These are phyloP conservation scores for Bruguiera parviflora DNA, from an alignment of 345 rosid genomes.

Conservation along the genomic window DNA sequence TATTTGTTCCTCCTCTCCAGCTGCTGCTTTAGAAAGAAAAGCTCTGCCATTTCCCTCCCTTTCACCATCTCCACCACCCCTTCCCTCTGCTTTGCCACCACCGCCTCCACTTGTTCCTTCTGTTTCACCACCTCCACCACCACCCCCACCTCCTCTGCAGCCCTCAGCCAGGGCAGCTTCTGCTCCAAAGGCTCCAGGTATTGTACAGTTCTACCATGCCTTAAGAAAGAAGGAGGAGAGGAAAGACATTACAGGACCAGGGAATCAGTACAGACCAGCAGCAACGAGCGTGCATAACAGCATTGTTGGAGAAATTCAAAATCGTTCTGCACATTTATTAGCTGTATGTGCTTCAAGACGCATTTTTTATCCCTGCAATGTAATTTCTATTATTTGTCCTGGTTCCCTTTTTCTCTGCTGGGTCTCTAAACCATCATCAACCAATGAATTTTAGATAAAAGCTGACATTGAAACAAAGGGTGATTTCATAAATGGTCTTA, in stretches of 20 bases:
- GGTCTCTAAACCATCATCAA: slow-evolving; percentile 7
- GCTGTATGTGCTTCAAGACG: slow-evolving; percentile 51
- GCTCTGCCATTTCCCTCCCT: slow-evolving; percentile 29
- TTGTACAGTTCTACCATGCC: slow-evolving; percentile 43
- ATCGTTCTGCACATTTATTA: slow-evolving; percentile 75
- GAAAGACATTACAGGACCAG: slow-evolving; percentile 28
- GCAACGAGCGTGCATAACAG: slow-evolving; percentile 56
- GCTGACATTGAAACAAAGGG: slow-evolving; percentile 83
- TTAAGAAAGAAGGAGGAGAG: slow-evolving; percentile 52
- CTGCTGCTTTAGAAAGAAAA: slow-evolving; percentile 19
- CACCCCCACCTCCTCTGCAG: slow-evolving; percentile 59
- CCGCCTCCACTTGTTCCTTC: slow-evolving; percentile 29
- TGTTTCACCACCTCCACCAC: slow-evolving; percentile 32
- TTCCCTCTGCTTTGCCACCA: slow-evolving; percentile 28
- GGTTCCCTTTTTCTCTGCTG: background rate
- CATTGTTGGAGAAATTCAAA: slow-evolving; percentile 87
- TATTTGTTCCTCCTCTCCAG: slow-evolving; percentile 22
- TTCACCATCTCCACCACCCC: slow-evolving; percentile 64
- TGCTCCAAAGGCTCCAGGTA: slow-evolving; percentile 44
- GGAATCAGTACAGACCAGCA: slow-evolving; percentile 35
- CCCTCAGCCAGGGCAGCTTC: slow-evolving; percentile 47
- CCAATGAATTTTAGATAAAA: slow-evolving; percentile 50
- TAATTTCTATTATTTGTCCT: slow-evolving; percentile 4
- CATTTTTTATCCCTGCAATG: background rate
- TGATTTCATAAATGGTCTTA: slow-evolving; percentile 65